Percentiles rank a stretch among this genome's conserved stretches.
Conservation (phyloP, 2,329 filamentous ascomycete genomes). For the Neoscytalidium dimidiatum region DNA sequence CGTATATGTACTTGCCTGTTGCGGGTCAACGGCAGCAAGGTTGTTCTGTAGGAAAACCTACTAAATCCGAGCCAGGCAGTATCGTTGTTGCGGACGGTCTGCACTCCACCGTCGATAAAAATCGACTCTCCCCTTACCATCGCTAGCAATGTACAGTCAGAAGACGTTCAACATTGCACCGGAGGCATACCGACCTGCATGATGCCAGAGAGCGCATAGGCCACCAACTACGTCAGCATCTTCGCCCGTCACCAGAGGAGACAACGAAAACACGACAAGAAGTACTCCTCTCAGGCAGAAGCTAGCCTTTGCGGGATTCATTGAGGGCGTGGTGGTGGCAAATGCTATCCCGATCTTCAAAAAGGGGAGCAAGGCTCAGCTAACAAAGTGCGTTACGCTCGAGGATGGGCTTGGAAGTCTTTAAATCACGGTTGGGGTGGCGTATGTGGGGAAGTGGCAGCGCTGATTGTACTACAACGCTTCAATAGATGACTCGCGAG, state of each 20-base stretch:
- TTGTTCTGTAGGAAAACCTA: neutral
- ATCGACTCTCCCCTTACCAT: conserved; percentile 10
- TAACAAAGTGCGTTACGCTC: too few species aligned
- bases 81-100: conserved; percentile 1
- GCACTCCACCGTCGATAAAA: conserved; percentile 16
- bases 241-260: neutral
- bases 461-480: neutral
- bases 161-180: neutral
- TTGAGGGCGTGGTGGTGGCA: neutral
- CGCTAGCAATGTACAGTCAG: neutral
- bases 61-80: conserved; percentile 17
- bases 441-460: neutral
- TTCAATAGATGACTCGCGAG: neutral
- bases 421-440: neutral
- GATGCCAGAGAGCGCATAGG: conserved; percentile 1
- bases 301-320: neutral
- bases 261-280: neutral
- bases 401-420: neutral
- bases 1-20: conserved; percentile 18
- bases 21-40: neutral
- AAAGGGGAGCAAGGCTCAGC: neutral
- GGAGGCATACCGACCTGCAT: neutral
- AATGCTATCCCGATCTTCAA: neutral
- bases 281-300: neutral
- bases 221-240: neutral